Base-by-base conservation (phyloP, 306 rosid species). In the Geum urbanum region DNA sequence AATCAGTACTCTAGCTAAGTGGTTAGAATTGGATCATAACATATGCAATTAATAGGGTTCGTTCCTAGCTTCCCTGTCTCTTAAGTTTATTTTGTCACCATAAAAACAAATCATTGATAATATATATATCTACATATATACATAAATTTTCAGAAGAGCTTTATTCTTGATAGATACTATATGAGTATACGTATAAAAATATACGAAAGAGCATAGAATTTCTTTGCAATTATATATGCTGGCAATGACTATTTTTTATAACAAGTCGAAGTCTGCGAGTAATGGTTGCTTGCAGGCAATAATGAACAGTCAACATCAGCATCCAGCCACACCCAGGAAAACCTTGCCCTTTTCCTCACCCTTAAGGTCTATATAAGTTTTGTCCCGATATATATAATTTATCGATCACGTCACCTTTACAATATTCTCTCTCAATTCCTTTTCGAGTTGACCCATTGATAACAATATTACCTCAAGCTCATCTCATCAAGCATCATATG, bases 371-470 rank as follows among this genome's bases (percentile, higher is more conserved):
- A 12, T 13, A 3, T 32, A 32, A 4, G 14, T 68, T 41, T 55
- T 14, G 41, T 69, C 52, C 13, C 7, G 7, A 40, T 32, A 32
- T 32, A 2, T 32, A 32, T 32, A 32, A 32, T 45, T 47, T 40
- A 3, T 3, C 8, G n/a, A 15, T 0, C 18, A 7, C 73, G 52
- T 53, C 63, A 53, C 41, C 73, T 43, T 40, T 40, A 15, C 45
- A 67, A 43, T 41, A 20, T 43, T 56, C 65, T 16, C 74, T 70
- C 74, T 70, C 74, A 70, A 12, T 44, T 27, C 45, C 45, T 56
- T 70, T 70, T 44, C 24, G 44, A 70, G 74, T 56, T 70, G 44
- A 70, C 16, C 1, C 4, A 32, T 7, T 11, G 50, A 52, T 68
- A 57, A 32, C 41, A 27, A 27, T 57, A 27, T 13, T 57, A 6